Evolutionary conservation across 805 yeast species (phyloP), one percentile per base, ranked within the genome.

Genomic region (Teunomyces kruisii): DNA sequence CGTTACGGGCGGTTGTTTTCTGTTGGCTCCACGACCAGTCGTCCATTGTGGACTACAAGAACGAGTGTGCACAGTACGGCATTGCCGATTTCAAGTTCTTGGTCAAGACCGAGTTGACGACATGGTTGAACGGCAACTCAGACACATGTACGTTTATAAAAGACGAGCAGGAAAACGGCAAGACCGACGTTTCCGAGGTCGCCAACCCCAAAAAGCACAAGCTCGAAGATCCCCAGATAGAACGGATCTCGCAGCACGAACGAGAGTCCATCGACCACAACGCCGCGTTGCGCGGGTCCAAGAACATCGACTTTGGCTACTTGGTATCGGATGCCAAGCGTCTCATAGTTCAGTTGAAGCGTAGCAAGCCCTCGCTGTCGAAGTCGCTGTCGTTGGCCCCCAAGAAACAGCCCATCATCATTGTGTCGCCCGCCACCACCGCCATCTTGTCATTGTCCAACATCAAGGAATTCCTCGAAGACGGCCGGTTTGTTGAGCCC

Each of bases 71-170:
- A 55, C 76, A 75, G 40, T 68, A 76, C 32, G 75, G 79, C 2
- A 75, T 92, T 28, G 74, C 81, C 2, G 88, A 88, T 50, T 78
- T 92, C 59, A 82, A 88, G 46, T 91, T 92, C 59, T 66, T 88
- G 60, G 96, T 89, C 56, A 83, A 95, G 65, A 83, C 89, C 7
- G 96, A 92, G 59, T 75, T 92, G 49, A 75, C 85, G 44, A 78
- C 88, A 26, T 91, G 94, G 90, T 74, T 92, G 42, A 78, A 76
- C 48, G 96, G 96, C 3, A 74, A 80, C 15, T 71, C 82, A 3
- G 80, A 75, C 31, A 72, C 76, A 17, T 81, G 88, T 50, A 78
- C 80, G 43, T 83, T 76, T 58, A 65, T 84, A 28, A 64, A 62
- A 36, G 65, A 65, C 29, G 50, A 48, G 2, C 46, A 32, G 13